Conservation (phyloP, 2,329 filamentous ascomycete genomes). For the Colletotrichum australisinense region DNA sequence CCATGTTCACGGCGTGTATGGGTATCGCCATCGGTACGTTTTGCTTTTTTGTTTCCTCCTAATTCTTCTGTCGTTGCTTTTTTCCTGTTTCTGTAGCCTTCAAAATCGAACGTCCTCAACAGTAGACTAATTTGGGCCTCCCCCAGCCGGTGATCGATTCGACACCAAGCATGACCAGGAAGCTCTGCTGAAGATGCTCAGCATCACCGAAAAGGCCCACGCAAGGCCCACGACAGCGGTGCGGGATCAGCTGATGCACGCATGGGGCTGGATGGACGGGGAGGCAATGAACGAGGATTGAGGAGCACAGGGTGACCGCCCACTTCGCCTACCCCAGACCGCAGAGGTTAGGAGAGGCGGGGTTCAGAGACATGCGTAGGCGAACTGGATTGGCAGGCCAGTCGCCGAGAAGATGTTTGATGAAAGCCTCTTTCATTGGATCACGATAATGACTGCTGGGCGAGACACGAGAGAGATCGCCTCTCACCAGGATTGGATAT, state of each 20-base stretch:
- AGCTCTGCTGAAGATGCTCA: constrained; percentile 59
- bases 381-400: constrained; percentile 5
- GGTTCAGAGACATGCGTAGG: background rate
- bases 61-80: background rate
- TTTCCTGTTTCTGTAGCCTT: background rate
- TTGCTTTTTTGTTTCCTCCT: background rate
- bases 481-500: constrained; percentile 4
- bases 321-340: background rate
- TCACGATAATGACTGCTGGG: constrained; percentile 9
- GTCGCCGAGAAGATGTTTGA: constrained; percentile 14
- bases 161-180: constrained; percentile 57
- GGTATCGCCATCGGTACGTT: constrained; percentile 53
- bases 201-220: constrained; percentile 60
- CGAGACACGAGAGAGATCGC: background rate
- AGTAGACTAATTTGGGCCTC: background rate
- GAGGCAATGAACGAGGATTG: constrained; percentile 28
- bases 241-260: constrained; percentile 57
- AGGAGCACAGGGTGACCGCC: background rate
- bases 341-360: background rate
- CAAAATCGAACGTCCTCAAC: background rate
- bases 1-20: constrained; percentile 67
- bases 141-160: constrained; percentile 60
- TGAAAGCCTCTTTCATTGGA: constrained; percentile 10
- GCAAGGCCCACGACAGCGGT: constrained; percentile 63
- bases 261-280: constrained; percentile 58